Conservation (phyloP, 192 early-diverging fungal genomes). For the Coemansia sp. region DNA sequence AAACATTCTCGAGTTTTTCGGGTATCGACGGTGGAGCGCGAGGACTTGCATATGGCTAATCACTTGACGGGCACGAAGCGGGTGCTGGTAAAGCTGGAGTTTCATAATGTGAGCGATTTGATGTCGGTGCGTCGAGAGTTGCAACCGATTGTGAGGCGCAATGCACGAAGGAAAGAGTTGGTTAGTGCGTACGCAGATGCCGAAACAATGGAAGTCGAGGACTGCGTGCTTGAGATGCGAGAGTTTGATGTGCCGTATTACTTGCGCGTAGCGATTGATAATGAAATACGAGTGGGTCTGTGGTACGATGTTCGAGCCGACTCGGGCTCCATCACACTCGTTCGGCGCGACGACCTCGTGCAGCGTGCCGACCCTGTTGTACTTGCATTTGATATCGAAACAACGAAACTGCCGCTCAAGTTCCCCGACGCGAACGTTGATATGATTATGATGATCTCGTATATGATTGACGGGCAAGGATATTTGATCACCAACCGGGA, state of each 20-base stretch:
- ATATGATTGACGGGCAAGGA: conserved; percentile 99
- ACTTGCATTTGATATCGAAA: conserved; percentile 97
- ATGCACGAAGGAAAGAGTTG: conserved; percentile 62
- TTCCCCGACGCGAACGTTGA: conserved; percentile 92
- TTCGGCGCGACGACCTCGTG: conserved; percentile 74
- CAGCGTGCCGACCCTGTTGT: conserved; percentile 93
- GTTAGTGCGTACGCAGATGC: conserved; percentile 65
- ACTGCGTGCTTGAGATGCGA: conserved; percentile 84
- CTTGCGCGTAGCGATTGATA: conserved; percentile 90
- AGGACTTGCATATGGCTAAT: conserved; percentile 89
- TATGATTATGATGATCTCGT: conserved; percentile 99
- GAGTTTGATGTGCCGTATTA: conserved; percentile 98
- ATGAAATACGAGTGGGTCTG: conserved; percentile 87
- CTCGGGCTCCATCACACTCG: conserved; percentile 62
- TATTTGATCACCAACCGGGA: conserved; percentile 97
- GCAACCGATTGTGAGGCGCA: conserved; percentile 67
- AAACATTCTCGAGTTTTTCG: conserved; percentile 70
- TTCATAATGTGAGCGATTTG: conserved; percentile 83
- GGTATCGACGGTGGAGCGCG: conserved; percentile 66
- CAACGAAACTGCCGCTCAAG: conserved; percentile 94
- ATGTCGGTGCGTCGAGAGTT: conserved; percentile 70
- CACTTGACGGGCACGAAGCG: conserved; percentile 78
- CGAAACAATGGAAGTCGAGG: conserved; percentile 48
- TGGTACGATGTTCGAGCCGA: conserved; percentile 87
- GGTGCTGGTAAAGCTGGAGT: conserved; percentile 73